Evolutionary conservation across 768 basidiomycete species (phyloP).

Genomic region (Mycena polygramma): DNA sequence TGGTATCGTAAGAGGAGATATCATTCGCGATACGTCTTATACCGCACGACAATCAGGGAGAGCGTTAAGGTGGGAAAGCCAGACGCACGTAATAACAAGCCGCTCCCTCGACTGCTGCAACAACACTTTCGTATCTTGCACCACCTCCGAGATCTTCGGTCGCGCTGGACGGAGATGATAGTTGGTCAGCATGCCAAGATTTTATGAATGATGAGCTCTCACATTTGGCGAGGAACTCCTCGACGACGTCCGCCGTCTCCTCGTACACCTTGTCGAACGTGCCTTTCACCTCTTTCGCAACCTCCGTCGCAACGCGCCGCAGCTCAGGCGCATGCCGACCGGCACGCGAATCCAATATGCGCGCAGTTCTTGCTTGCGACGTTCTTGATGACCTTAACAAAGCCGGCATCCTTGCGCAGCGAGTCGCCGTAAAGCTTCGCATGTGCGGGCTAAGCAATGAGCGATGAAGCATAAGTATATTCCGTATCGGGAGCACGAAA

Average conservation of each 20-base stretch:
- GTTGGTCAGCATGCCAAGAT: not conserved
- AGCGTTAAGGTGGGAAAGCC: conserved; percentile 6
- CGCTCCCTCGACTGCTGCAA: conserved; percentile 92
- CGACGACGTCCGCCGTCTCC: conserved; percentile 92
- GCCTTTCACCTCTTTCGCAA: conserved; percentile 80
- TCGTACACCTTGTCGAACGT: conserved; percentile 97
- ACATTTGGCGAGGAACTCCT: conserved; percentile 95
- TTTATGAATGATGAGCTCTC: conserved; percentile 45
- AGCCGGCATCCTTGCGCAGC: conserved; percentile 94
- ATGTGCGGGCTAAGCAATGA: conserved; percentile 87
- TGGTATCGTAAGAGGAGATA: conserved; percentile 81
- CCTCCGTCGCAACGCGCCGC: conserved; percentile 68
- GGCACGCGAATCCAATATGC: conserved; percentile 79
- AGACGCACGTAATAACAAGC: conserved; percentile 88
- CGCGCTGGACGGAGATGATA: conserved; percentile 65
- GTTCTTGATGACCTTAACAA: conserved; percentile 97
- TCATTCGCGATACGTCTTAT: conserved; percentile 86
- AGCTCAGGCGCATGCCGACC: conserved; percentile 89
- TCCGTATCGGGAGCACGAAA: not conserved
- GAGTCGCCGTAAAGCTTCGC: conserved; percentile 94
- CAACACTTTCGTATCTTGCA: conserved; percentile 93
- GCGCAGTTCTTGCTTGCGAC: conserved; percentile 89
- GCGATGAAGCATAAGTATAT: not conserved
- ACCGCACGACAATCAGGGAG: conserved; percentile 20
- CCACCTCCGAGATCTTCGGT: conserved; percentile 88